Percentiles rank a stretch among this genome's conserved stretches.
phyloP scores from a whole-genome alignment of 73 alveolate genomes.

The Stentor roeselii region DNA sequence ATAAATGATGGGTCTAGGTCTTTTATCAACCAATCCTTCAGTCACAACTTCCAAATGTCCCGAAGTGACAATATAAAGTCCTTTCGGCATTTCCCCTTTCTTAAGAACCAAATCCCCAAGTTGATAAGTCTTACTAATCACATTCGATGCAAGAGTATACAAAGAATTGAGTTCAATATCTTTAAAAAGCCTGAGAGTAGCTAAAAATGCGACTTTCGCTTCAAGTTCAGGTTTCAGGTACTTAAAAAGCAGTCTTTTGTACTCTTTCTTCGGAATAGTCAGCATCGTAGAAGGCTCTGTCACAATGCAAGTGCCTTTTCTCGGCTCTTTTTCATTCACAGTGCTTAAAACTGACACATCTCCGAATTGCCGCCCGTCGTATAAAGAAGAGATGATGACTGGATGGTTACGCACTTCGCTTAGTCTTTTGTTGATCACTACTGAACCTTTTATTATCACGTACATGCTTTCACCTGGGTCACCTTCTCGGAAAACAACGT shows the following conservation, averaged over 20 bases:
- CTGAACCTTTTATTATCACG: slow-evolving; percentile 5
- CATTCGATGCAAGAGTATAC: slow-evolving; percentile 10
- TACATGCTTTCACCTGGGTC: slow-evolving; percentile 13
- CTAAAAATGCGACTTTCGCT: not conserved
- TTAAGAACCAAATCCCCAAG: not conserved
- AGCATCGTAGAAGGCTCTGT: slow-evolving; percentile 12
- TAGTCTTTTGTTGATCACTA: not conserved
- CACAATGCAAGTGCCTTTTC: slow-evolving; percentile 4
- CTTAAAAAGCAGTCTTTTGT: not conserved
- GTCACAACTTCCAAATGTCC: slow-evolving; percentile 4
- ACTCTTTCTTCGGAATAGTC: not conserved
- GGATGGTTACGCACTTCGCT: not conserved
- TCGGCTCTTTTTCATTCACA: not conserved
- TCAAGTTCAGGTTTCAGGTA: not conserved
- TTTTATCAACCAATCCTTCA: not conserved
- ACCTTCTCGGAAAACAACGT: not conserved
- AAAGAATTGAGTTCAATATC: not conserved
- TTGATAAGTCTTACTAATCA: not conserved
- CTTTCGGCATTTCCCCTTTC: slow-evolving; percentile 13
- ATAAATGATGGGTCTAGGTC: not conserved
- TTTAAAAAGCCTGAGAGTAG: not conserved
- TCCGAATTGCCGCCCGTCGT: slow-evolving; percentile 13
- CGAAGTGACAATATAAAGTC: not conserved
- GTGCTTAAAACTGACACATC: not conserved
- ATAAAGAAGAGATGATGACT: not conserved